phyloP scores from a whole-genome alignment of 495 filamentous ascomycete genomes.

The Pseudevernia furfuracea region DNA sequence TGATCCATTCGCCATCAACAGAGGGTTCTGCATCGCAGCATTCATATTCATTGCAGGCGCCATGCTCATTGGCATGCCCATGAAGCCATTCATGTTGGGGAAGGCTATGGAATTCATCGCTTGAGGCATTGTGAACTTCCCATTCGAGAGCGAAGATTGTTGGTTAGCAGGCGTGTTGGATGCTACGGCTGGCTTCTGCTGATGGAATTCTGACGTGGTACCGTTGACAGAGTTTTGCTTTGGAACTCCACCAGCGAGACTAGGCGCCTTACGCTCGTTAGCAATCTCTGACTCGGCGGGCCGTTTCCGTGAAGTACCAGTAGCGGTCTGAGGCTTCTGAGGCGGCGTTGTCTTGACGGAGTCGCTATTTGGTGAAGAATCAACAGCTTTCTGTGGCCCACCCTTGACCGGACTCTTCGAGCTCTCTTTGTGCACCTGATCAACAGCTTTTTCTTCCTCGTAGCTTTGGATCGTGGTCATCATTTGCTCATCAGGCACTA shows the following conservation, averaged over 20 bases:
- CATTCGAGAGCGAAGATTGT: slow-evolving; percentile 8
- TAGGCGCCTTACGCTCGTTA: slow-evolving; percentile 57
- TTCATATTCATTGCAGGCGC: slow-evolving; percentile 29
- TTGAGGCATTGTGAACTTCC: slow-evolving; percentile 17
- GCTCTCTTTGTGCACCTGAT: slow-evolving; percentile 56
- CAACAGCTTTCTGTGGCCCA: slow-evolving; percentile 29
- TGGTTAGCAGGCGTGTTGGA: slow-evolving; percentile 8
- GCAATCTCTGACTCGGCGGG: slow-evolving; percentile 65
- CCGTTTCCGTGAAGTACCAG: slow-evolving; percentile 34
- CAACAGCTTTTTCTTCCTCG: slow-evolving; percentile 59
- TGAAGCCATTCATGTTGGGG: slow-evolving; percentile 36
- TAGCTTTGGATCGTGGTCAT: slow-evolving; percentile 35
- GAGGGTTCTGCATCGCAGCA: slow-evolving; percentile 48
- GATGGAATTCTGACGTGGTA: slow-evolving; percentile 25
- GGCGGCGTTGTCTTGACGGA: slow-evolving; percentile 14
- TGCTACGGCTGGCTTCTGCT: slow-evolving; percentile 17
- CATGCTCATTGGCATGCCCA: slow-evolving; percentile 36
- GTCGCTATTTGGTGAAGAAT: slow-evolving; percentile 11
- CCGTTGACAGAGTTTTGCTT: slow-evolving; percentile 24
- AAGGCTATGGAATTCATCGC: slow-evolving; percentile 36
- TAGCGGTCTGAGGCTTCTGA: slow-evolving; percentile 14
- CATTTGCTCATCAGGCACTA: slow-evolving; percentile 71
- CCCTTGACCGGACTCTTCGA: slow-evolving; percentile 45
- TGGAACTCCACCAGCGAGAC: slow-evolving; percentile 22
- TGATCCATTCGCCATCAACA: slow-evolving; percentile 35